Evolutionary conservation across 768 basidiomycete genomes (phyloP).

Genomic region (Dentipellis fragilis): DNA sequence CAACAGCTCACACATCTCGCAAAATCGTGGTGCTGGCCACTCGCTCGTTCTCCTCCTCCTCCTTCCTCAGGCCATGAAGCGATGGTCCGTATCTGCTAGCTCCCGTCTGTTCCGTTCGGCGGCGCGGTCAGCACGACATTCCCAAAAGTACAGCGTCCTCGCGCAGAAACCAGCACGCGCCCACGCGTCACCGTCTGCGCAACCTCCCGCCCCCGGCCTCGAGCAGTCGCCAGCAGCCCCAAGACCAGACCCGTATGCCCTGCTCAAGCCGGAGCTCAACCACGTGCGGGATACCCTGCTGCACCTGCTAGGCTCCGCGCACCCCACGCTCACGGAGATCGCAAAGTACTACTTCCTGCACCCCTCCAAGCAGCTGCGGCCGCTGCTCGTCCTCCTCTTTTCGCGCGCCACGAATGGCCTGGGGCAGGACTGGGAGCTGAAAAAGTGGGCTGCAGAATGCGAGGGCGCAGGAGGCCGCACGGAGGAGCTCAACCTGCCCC

Average conservation of each 20-base stretch:
- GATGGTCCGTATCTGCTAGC: slow-evolving; percentile 1
- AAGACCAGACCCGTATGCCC: slow-evolving; percentile 52
- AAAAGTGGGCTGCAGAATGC: slow-evolving; percentile 47
- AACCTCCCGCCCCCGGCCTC: not conserved
- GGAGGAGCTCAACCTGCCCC: slow-evolving; percentile 66
- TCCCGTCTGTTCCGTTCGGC: not conserved
- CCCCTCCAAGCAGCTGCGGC: slow-evolving; percentile 84
- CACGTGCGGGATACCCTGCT: slow-evolving; percentile 65
- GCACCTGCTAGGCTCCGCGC: slow-evolving; percentile 75
- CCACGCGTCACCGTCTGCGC: not conserved
- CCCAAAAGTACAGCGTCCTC: slow-evolving; percentile 5
- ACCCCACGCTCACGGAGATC: slow-evolving; percentile 78
- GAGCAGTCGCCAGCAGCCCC: not conserved
- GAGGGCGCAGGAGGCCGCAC: slow-evolving; percentile 44
- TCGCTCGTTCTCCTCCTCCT: not conserved
- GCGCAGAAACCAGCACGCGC: slow-evolving; percentile 6
- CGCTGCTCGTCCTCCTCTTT: slow-evolving; percentile 82
- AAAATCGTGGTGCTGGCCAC: not conserved
- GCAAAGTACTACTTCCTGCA: slow-evolving; percentile 89
- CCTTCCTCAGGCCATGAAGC: not conserved
- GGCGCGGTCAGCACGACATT: not conserved
- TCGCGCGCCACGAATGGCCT: slow-evolving; percentile 90
- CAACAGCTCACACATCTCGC: too few relatives aligned
- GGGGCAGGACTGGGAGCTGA: slow-evolving; percentile 51
- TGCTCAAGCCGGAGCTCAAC: slow-evolving; percentile 67